phyloP scores from a whole-genome alignment of 169 alveolate genomes.

The Babesia ovis region DNA sequence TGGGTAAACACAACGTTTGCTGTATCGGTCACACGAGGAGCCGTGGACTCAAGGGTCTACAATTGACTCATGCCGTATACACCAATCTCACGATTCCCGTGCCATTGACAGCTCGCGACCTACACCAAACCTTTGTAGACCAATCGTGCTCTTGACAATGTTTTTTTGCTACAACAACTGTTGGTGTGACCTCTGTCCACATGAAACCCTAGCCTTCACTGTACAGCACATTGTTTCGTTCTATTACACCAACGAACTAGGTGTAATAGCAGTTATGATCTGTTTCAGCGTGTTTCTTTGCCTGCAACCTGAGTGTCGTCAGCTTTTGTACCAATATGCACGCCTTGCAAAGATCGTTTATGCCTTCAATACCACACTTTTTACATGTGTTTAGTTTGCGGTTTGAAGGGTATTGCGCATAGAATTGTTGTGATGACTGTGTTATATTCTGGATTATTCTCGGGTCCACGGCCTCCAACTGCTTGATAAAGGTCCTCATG shows the following conservation, averaged over 20 bases:
- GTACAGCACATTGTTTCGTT: too few species aligned
- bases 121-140: too few species aligned
- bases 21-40: too few species aligned
- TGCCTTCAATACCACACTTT: conserved; percentile 47
- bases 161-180: too few species aligned
- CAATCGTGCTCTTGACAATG: too few species aligned
- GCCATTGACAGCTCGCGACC: too few species aligned
- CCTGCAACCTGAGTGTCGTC: not conserved
- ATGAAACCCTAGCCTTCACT: too few species aligned
- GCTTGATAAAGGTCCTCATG: conserved; percentile 91
- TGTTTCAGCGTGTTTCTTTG: conserved; percentile 34
- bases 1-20: too few species aligned
- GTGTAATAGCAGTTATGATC: conserved; percentile 82
- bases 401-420: conserved; percentile 34
- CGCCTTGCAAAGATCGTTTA: conserved; percentile 51
- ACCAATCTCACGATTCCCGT: too few species aligned
- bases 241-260: conserved; percentile 21
- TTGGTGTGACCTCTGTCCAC: too few species aligned
- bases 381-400: conserved; percentile 21
- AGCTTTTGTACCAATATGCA: conserved; percentile 37
- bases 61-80: too few species aligned
- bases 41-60: too few species aligned
- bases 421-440: conserved; percentile 66
- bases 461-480: conserved; percentile 83
- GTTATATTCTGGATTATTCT: conserved; percentile 67